A percentile compares a stretch with the other conserved stretches of the same genome.
Evolutionary conservation across 129 eudicot genomes (phyloP).

Genomic region (Pittosporum tobira): DNA sequence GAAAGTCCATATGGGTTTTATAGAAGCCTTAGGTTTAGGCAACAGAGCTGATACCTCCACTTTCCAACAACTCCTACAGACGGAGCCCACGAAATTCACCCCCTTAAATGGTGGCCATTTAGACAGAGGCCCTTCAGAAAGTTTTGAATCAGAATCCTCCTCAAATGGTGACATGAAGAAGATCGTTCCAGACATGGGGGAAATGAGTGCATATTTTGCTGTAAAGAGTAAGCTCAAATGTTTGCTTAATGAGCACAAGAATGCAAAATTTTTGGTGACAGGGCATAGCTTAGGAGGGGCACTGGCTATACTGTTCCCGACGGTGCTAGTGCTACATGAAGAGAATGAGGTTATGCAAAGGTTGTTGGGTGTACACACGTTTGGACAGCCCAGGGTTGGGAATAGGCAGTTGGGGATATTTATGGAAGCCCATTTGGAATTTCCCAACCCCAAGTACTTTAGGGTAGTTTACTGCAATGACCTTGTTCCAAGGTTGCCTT

Average conservation of each 20-base stretch:
- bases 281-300: constrained; percentile 99
- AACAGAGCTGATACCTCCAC: constrained; percentile 49
- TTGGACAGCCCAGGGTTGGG: constrained; percentile 86
- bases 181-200: constrained; percentile 20
- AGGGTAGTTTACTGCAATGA: constrained; percentile 86
- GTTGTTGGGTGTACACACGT: constrained; percentile 73
- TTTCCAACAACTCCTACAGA: constrained; percentile 34
- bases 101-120: not conserved
- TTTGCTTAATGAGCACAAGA: constrained; percentile 52
- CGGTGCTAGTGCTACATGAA: constrained; percentile 51
- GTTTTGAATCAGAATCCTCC: not conserved
- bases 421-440: constrained; percentile 55
- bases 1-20: constrained; percentile 85
- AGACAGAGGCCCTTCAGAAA: too few species aligned
- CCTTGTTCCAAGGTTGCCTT: constrained; percentile 87
- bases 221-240: constrained; percentile 45
- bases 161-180: constrained; percentile 1
- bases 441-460: constrained; percentile 51
- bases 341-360: constrained; percentile 45
- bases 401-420: constrained; percentile 51
- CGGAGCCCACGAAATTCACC: constrained; percentile 3
- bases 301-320: constrained; percentile 70
- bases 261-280: constrained; percentile 67
- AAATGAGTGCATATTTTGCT: constrained; percentile 50
- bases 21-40: constrained; percentile 89